Base-by-base conservation (phyloP, 805 yeast genomes). In the Tetrapisispora nanseiensis region DNA sequence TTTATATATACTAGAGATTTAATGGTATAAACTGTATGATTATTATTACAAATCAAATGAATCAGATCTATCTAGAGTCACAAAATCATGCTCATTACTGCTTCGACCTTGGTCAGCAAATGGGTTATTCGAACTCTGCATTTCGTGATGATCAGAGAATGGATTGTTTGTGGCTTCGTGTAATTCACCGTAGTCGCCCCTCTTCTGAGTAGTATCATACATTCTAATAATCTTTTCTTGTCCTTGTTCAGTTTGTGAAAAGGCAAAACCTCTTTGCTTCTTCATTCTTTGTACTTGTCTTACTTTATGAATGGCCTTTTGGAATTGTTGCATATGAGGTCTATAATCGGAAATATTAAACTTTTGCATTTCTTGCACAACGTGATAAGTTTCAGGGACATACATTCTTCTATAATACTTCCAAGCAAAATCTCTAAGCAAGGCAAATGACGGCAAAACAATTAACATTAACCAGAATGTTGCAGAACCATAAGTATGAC, bases 251-350 rank as follows among this genome's bases (percentile, higher is more conserved):
- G 84, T 87, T 63, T 92, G 97, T 6, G 97, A 87, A 56, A 92
- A 92, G 1, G 99, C 99, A 70, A 86, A 92, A 6, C 99, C 99
- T 65, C 97, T 80, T 66, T 92, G 98, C 57, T 92, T 92, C 61
- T 94, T 84, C 85, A 92, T 90, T 63, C 99, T 76, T 63, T 90
- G 95, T 30, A 92, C 97, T 64, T 94, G 99, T 64, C 99, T 81
- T 20, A 92, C 97, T 59, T 87, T 92, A 57, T 97, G 75, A 43
- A 92, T 92, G 6, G 97, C 97, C 61, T 83, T 87, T 63, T 92
- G 98, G 72, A 92, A 92, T 49, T 89, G 95, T 52, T 87, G 95
- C 75, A 89, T 78, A 52, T 96, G 78, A n/a, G 99, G 98, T 50
- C 95, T 75, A 62, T 84, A 84, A 59, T 90, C 96, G 47, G 84